These are phyloP conservation scores for Verticillium nonalfalfae DNA, from an alignment of 2,329 filamentous ascomycete genomes.

Conservation along the genomic window DNA sequence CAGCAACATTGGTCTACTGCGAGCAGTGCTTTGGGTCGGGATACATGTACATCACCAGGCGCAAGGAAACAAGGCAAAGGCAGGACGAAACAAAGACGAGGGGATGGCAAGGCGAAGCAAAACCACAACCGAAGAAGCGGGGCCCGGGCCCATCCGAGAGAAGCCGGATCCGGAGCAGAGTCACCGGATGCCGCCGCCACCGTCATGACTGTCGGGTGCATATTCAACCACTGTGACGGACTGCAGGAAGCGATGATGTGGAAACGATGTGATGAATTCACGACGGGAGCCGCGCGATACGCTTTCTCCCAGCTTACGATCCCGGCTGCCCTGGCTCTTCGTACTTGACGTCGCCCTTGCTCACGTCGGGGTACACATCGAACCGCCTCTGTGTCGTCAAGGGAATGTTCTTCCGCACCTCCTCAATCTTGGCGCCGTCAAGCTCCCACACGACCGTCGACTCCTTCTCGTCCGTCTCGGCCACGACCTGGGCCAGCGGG, in stretches of 20 bases:
- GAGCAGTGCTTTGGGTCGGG: too few species aligned
- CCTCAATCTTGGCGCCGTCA: constrained; percentile 60
- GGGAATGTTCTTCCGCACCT: constrained; percentile 77
- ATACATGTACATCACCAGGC: too few species aligned
- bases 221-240: not conserved
- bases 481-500: constrained; percentile 77
- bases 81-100: too few species aligned
- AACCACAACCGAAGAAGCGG: not conserved
- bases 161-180: not conserved
- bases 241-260: not conserved
- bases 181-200: not conserved
- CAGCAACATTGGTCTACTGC: too few species aligned
- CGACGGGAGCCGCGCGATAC: too few species aligned
- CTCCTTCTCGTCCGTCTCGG: constrained; percentile 73
- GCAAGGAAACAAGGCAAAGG: too few species aligned
- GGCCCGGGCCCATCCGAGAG: not conserved
- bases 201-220: not conserved
- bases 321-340: not conserved
- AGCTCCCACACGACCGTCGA: constrained; percentile 70
- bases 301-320: not conserved
- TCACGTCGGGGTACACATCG: constrained; percentile 92
- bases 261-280: not conserved
- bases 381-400: constrained; percentile 80
- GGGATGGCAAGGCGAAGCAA: too few species aligned
- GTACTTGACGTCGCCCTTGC: constrained; percentile 42